Conservation (phyloP, 169 alveolate genomes). For the Plasmodium vinckei region DNA sequence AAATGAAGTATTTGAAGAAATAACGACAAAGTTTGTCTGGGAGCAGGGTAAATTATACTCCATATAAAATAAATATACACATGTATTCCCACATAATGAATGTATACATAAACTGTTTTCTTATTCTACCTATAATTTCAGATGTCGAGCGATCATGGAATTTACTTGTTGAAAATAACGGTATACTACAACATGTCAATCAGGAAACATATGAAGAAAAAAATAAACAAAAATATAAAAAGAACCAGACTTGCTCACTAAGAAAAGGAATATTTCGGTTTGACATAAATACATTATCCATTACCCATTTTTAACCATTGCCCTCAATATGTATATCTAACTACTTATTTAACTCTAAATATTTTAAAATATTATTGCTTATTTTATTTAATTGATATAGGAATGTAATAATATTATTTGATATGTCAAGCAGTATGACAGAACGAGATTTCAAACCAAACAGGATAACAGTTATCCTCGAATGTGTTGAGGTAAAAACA, state of each 20-base stretch:
- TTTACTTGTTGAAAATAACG: conserved; percentile 85
- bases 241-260: conserved; percentile 18
- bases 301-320: no score
- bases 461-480: conserved; percentile 81
- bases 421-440: conserved; percentile 83
- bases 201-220: conserved; percentile 71
- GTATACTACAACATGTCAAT: conserved; percentile 81
- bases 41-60: conserved; percentile 79
- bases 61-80: neutral
- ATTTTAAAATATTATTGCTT: neutral
- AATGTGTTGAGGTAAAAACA: conserved; percentile 79
- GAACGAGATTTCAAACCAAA: conserved; percentile 87
- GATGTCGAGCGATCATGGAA: conserved; percentile 87
- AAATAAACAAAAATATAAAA: conserved; percentile 24
- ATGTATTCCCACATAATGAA: neutral
- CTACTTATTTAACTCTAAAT: neutral
- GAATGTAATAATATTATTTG: conserved; percentile 82
- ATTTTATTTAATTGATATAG: conserved; percentile 31
- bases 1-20: conserved; percentile 79
- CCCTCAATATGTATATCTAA: neutral
- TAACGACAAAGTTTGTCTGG: conserved; percentile 85
- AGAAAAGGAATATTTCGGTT: conserved; percentile 84
- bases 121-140: conserved; percentile 13
- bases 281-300: neutral
- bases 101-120: neutral